Percentiles rank a stretch among this genome's conserved stretches.
These are phyloP conservation scores for Calvatia gigantea DNA, from an alignment of 768 basidiomycete genomes.

Conservation along the genomic window DNA sequence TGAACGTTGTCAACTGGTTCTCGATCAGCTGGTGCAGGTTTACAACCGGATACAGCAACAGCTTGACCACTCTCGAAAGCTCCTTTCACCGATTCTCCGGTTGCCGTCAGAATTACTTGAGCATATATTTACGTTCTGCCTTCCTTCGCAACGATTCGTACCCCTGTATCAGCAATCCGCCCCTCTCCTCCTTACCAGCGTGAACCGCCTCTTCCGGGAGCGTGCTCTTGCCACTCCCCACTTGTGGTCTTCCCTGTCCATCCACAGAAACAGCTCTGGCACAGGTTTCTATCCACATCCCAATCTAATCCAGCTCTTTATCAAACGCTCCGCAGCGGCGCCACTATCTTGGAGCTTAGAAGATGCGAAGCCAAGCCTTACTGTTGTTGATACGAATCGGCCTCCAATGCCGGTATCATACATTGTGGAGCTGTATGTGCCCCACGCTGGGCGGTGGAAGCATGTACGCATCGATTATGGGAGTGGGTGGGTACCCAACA, in stretches of 20 bases:
- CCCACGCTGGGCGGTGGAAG: conserved; percentile 24
- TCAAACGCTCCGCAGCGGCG: conserved; percentile 22
- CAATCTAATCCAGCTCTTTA: conserved; percentile 17
- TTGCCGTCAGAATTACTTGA: conserved; percentile 5
- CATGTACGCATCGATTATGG: conserved; percentile 21
- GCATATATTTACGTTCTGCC: conserved; percentile 11
- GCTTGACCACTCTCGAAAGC: conserved; percentile 13
- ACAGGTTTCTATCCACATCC: conserved; percentile 12
- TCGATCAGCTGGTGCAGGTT: conserved; percentile 2
- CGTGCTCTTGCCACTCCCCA: conserved; percentile 12
- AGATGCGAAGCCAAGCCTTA: conserved; percentile 12
- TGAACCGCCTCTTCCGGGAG: conserved; percentile 14
- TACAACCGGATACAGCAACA: conserved; percentile 1
- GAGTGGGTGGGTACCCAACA: conserved; percentile 18
- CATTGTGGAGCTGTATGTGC: conserved; percentile 22
- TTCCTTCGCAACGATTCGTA: conserved; percentile 11
- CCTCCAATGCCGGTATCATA: conserved; percentile 16
- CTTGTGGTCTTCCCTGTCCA: conserved; percentile 21
- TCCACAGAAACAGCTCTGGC: conserved; percentile 13
- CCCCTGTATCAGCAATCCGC: conserved; percentile 6
- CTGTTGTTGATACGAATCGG: conserved; percentile 12
- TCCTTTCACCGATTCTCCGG: conserved; percentile 9
- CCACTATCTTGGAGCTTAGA: conserved; percentile 24
- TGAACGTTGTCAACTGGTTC: neutral
- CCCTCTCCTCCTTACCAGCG: conserved; percentile 12